Conservation (phyloP, 495 filamentous ascomycete genomes). For the Trichoderma asperelloides region DNA sequence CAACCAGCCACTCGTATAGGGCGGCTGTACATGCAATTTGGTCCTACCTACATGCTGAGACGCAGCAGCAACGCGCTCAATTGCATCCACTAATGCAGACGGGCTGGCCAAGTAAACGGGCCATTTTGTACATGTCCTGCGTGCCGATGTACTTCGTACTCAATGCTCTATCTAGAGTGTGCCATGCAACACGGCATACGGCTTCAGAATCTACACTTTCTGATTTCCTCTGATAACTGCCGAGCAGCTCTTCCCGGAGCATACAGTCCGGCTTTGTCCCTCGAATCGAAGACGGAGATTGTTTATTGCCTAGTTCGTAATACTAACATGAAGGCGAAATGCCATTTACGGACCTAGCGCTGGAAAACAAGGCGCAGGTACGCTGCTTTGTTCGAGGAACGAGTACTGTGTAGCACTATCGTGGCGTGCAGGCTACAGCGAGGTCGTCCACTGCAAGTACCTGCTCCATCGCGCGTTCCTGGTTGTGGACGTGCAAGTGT, state of each 20-base stretch:
- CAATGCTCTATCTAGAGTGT: background rate
- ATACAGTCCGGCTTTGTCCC: background rate
- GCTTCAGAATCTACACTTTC: background rate
- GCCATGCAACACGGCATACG: background rate
- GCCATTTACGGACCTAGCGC: background rate
- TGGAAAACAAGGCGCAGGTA: background rate
- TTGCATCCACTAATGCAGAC: conserved; percentile 1
- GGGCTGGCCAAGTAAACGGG: background rate
- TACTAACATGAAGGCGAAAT: background rate
- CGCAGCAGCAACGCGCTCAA: background rate
- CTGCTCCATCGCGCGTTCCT: background rate
- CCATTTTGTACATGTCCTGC: no score
- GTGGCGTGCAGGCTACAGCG: no score
- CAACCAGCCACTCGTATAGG: background rate
- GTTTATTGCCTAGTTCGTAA: background rate
- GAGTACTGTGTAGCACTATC: no score
- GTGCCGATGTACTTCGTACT: no score
- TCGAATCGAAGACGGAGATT: background rate
- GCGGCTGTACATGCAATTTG: background rate
- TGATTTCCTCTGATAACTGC: background rate
- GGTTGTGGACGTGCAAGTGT: background rate
- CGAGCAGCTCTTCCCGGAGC: background rate
- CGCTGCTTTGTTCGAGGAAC: no score
- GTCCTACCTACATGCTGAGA: background rate
- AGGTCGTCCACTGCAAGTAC: no score